These are phyloP conservation scores for Cystobasidiaceae sp. DNA, from an alignment of 1,284 basidiomycete species.

Conservation along the genomic window DNA sequence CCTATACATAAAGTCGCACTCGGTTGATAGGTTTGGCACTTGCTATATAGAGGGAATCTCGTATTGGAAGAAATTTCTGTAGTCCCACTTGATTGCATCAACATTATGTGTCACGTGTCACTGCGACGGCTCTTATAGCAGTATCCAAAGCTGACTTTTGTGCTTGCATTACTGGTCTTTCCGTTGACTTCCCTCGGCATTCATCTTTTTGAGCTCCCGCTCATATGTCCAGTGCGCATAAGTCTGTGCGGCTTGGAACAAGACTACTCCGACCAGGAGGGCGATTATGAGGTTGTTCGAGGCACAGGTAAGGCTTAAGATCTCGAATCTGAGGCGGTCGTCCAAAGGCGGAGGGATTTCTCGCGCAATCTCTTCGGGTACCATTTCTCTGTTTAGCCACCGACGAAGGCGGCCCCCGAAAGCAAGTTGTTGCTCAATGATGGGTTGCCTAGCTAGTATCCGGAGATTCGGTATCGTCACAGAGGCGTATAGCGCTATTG, in stretches of 20 bases:
- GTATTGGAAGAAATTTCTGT: no score
- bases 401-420: slow-evolving; percentile 5
- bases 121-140: no score
- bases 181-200: not conserved
- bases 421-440: slow-evolving; percentile 14
- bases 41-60: no score
- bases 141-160: not conserved
- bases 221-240: slow-evolving; percentile 23
- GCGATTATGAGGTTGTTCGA: slow-evolving; percentile 30
- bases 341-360: slow-evolving; percentile 9
- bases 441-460: slow-evolving; percentile 13
- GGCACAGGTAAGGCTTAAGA: slow-evolving; percentile 18
- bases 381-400: slow-evolving; percentile 21
- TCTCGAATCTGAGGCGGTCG: slow-evolving; percentile 1
- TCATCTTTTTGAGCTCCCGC: slow-evolving; percentile 19
- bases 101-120: no score
- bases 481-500: slow-evolving; percentile 27
- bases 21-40: no score
- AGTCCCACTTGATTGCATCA: no score
- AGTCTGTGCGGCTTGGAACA: slow-evolving; percentile 23
- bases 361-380: not conserved
- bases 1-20: no score
- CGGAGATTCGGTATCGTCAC: slow-evolving; percentile 31
- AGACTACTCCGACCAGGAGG: slow-evolving; percentile 25
- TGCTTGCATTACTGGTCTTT: slow-evolving; percentile 29